Evolutionary conservation across 2,329 filamentous ascomycete species (phyloP).

Genomic region (Macrophomina pseudophaseolina): DNA sequence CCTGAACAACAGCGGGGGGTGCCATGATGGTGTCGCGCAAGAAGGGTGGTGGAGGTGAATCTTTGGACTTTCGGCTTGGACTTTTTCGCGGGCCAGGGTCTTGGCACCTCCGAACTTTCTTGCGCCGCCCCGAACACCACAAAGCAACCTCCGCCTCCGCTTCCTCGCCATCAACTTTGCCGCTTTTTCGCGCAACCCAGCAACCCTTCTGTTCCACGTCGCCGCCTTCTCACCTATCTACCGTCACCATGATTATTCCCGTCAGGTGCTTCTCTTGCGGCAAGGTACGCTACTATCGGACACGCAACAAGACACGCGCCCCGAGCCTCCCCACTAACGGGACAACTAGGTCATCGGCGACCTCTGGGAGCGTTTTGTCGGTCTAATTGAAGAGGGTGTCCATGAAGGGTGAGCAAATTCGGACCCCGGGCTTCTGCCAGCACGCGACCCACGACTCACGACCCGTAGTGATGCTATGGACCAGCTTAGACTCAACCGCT

Average conservation of each 20-base stretch:
- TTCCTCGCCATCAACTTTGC: constrained; percentile 30
- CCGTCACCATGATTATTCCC: constrained; percentile 88
- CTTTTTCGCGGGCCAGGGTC: constrained; percentile 10
- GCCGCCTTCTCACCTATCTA: constrained; percentile 24
- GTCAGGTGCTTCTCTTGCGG: constrained; percentile 99
- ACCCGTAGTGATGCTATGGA: constrained; percentile 87
- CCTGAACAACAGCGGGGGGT: constrained; percentile 9
- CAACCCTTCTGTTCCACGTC: constrained; percentile 28
- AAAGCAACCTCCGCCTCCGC: constrained; percentile 30
- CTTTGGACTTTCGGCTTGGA: background rate
- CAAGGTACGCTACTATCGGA: constrained; percentile 68
- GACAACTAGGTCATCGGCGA: constrained; percentile 83
- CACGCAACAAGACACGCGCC: background rate
- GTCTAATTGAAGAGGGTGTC: constrained; percentile 73
- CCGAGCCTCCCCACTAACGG: constrained; percentile 34
- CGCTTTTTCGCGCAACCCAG: constrained; percentile 10
- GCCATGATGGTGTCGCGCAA: constrained; percentile 25
- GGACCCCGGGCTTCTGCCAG: background rate
- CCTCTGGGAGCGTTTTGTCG: constrained; percentile 94
- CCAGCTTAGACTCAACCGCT: constrained; percentile 87
- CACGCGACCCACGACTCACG: constrained; percentile 11
- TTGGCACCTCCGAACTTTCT: constrained; percentile 27
- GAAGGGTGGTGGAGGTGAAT: constrained; percentile 7
- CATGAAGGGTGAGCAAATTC: constrained; percentile 39
- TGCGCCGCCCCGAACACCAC: background rate